A percentile compares a stretch with the other conserved stretches of the same genome.
Evolutionary conservation across 164 flowering plant species (phyloP).

Genomic region (Stephania yunnanensis): DNA sequence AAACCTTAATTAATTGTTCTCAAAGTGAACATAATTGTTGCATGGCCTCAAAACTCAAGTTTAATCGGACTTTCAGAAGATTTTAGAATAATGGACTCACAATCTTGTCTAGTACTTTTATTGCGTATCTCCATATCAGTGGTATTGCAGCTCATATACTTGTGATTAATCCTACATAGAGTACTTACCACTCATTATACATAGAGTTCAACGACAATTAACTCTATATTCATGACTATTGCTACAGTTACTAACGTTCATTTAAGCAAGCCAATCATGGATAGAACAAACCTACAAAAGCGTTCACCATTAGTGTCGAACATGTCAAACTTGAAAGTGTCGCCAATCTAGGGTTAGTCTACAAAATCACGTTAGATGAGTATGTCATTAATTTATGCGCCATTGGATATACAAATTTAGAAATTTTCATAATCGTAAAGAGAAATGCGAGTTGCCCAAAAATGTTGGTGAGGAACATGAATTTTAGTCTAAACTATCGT

Average conservation of each 20-base stretch:
- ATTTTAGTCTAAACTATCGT: conserved; percentile 85
- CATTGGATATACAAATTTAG: conserved; percentile 51
- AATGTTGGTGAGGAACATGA: conserved; percentile 36
- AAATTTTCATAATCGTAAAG: conserved; percentile 62
- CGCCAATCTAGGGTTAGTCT: conserved; percentile 68
- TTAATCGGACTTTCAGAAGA: conserved; percentile 78
- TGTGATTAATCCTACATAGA: neutral
- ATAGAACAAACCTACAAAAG: conserved; percentile 49
- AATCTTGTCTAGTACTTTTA: conserved; percentile 90
- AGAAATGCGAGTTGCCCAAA: conserved; percentile 63
- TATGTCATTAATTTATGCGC: conserved; percentile 71
- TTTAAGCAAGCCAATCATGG: conserved; percentile 55
- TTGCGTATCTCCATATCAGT: conserved; percentile 92
- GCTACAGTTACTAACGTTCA: conserved; percentile 47
- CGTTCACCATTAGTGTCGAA: conserved; percentile 76
- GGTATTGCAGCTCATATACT: conserved; percentile 69
- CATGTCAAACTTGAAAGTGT: conserved; percentile 85
- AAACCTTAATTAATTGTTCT: conserved; percentile 92
- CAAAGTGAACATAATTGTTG: conserved; percentile 91
- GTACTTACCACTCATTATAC: conserved; percentile 41
- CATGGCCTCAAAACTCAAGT: conserved; percentile 90
- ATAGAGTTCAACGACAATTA: conserved; percentile 86
- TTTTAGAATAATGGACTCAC: conserved; percentile 66
- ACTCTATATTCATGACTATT: conserved; percentile 86
- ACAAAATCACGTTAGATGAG: conserved; percentile 64